Percentiles rank a stretch among this genome's conserved stretches.
Evolutionary conservation across 2,329 filamentous ascomycete species (phyloP).

Genomic region (Colletotrichum horii): DNA sequence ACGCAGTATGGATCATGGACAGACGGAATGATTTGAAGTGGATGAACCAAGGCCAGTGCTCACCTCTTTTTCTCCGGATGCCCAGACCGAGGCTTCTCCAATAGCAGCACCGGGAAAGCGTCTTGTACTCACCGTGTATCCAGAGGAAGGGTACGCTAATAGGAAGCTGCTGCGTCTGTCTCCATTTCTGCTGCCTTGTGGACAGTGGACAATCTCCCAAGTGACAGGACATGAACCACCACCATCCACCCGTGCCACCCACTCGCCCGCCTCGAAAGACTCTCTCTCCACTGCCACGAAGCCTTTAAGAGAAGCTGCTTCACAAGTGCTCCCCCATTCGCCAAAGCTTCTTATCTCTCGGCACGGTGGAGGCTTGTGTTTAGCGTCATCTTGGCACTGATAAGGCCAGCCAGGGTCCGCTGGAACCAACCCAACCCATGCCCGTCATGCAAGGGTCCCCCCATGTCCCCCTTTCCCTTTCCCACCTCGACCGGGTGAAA

Average conservation of each 20-base stretch:
- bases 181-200: background rate
- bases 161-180: background rate
- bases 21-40: background rate
- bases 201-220: background rate
- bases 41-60: background rate
- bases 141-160: constrained; percentile 7
- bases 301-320: constrained; percentile 14
- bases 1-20: background rate
- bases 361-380: background rate
- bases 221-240: background rate
- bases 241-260: background rate
- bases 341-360: constrained; percentile 19
- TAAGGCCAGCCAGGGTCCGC: constrained; percentile 13
- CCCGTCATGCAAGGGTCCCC: background rate
- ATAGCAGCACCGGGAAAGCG: background rate
- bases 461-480: background rate
- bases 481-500: background rate
- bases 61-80: background rate
- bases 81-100: background rate
- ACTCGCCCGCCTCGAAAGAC: background rate
- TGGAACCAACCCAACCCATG: background rate
- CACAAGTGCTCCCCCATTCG: background rate
- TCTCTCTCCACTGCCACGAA: background rate
- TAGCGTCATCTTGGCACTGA: constrained; percentile 20
- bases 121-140: background rate